These are phyloP conservation scores for Penicillium sp. DNA, from an alignment of 2,329 filamentous ascomycete species.

Conservation along the genomic window DNA sequence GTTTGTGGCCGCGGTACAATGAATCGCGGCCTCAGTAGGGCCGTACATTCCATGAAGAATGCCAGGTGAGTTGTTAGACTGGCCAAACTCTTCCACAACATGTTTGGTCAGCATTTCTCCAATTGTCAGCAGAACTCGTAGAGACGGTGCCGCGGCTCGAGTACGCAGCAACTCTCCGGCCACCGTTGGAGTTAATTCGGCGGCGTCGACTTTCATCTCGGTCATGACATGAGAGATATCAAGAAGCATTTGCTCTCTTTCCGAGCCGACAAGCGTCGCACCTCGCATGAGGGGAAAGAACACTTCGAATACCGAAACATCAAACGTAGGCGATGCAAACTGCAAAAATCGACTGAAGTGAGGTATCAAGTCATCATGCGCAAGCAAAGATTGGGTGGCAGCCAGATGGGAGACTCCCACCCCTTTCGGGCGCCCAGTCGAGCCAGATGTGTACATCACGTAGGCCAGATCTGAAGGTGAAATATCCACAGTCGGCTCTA, in stretches of 20 bases:
- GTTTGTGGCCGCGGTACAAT: constrained; percentile 72
- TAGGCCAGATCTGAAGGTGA: constrained; percentile 62
- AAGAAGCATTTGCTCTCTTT: constrained; percentile 67
- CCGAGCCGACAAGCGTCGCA: constrained; percentile 68
- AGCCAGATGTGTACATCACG: constrained; percentile 91
- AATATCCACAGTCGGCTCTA: constrained; percentile 4
- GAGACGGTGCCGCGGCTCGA: constrained; percentile 63
- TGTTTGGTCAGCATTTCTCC: constrained; percentile 84
- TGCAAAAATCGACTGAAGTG: constrained; percentile 77
- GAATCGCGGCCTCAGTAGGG: constrained; percentile 86
- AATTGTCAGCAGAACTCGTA: constrained; percentile 77
- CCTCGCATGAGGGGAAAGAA: constrained; percentile 81
- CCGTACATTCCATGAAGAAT: constrained; percentile 93
- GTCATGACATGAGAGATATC: constrained; percentile 69
- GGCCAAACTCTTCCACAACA: constrained; percentile 77
- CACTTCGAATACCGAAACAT: constrained; percentile 92
- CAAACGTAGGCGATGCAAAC: constrained; percentile 88
- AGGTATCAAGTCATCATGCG: constrained; percentile 76
- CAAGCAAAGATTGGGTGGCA: constrained; percentile 75
- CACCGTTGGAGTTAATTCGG: constrained; percentile 85
- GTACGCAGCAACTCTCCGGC: constrained; percentile 70
- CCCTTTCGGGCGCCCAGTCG: constrained; percentile 84
- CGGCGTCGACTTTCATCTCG: constrained; percentile 69
- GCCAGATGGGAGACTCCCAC: constrained; percentile 78
- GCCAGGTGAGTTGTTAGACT: constrained; percentile 50